A percentile compares a stretch with the other conserved stretches of the same genome.
These are phyloP conservation scores for Endogone sp. DNA, from an alignment of 192 early-diverging fungal species.

Conservation along the genomic window DNA sequence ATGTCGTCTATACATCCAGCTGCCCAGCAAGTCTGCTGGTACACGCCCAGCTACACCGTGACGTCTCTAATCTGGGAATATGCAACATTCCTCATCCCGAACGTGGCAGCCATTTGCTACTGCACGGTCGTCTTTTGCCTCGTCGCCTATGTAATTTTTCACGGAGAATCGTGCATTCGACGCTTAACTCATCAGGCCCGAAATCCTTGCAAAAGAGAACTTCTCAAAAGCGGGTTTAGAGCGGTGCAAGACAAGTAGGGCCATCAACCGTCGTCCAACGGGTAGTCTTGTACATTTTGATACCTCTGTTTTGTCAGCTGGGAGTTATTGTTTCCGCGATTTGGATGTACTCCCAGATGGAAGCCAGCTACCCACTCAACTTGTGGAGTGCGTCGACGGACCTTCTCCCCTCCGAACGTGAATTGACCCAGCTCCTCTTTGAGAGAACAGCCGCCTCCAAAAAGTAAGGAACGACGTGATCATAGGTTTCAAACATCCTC, in stretches of 20 bases:
- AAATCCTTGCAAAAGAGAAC: too few relatives aligned
- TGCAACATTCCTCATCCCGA: constrained; percentile 1
- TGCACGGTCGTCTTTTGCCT: constrained; percentile 8
- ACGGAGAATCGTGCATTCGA: background rate
- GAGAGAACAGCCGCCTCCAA: background rate
- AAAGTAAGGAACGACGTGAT: background rate
- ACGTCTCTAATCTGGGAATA: background rate
- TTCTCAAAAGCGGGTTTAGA: too few relatives aligned
- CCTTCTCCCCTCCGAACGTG: background rate
- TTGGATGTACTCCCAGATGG: constrained; percentile 4
- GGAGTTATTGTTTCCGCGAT: constrained; percentile 10
- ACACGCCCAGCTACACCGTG: constrained; percentile 6
- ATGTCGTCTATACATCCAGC: too few relatives aligned
- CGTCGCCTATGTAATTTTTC: background rate
- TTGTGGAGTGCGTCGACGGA: constrained; percentile 17
- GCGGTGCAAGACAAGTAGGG: background rate
- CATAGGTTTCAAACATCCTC: background rate
- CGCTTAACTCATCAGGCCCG: too few relatives aligned
- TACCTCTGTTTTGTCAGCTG: constrained; percentile 6
- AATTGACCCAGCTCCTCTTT: background rate
- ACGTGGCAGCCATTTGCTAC: background rate
- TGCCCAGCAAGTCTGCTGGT: constrained; percentile 13
- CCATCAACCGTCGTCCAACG: constrained; percentile 8
- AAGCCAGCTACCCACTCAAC: background rate
- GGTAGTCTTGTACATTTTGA: constrained; percentile 7